phyloP scores from a whole-genome alignment of 2,329 filamentous ascomycete species.

The Trichoderma pleuroti region DNA sequence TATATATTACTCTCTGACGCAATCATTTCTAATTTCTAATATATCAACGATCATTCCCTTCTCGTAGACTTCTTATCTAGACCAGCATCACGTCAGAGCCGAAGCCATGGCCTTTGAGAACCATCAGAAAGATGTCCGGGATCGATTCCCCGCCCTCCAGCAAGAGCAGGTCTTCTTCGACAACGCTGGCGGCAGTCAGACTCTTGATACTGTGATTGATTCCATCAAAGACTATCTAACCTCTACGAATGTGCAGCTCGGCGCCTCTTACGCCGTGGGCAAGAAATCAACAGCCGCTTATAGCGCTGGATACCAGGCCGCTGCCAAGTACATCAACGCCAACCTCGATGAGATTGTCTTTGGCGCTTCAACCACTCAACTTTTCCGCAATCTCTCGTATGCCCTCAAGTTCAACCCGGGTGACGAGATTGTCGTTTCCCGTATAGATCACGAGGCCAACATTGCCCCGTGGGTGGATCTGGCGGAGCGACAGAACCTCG shows the following conservation, averaged over 20 bases:
- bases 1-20: not conserved
- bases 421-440: conserved; percentile 67
- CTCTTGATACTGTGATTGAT: conserved; percentile 62
- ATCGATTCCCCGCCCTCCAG: conserved; percentile 64
- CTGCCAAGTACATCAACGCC: conserved; percentile 69
- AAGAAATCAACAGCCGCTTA: conserved; percentile 58
- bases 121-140: conserved; percentile 30
- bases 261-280: conserved; percentile 63
- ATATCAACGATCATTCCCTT: not conserved
- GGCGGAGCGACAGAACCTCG: conserved; percentile 56
- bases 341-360: conserved; percentile 64
- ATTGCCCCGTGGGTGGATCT: conserved; percentile 70
- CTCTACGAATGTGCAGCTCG: conserved; percentile 70
- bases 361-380: conserved; percentile 70
- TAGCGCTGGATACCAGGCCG: conserved; percentile 57
- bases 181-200: conserved; percentile 74
- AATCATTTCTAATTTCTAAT: not conserved
- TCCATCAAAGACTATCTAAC: conserved; percentile 63
- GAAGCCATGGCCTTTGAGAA: not conserved
- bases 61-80: not conserved
- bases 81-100: not conserved
- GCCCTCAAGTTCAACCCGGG: conserved; percentile 51
- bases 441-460: conserved; percentile 75
- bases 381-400: conserved; percentile 67
- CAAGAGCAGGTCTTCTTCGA: conserved; percentile 70